Evolutionary conservation across 306 rosid species (phyloP), one percentile per base, ranked within the genome.

Genomic region (Cucurbita maxima): DNA sequence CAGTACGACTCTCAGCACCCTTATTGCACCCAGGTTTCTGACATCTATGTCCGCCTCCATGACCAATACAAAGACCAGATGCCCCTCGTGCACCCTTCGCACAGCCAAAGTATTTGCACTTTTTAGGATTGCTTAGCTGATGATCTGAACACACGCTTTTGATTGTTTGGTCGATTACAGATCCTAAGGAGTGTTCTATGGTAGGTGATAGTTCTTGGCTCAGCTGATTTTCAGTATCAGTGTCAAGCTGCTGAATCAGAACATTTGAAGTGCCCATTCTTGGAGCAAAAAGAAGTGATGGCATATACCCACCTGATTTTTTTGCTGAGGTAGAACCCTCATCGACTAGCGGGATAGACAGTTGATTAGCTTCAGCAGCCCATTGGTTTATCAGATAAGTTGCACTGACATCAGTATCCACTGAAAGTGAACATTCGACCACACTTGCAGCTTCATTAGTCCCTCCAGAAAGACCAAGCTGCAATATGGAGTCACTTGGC

Each of bases 31-130:
- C 97, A 8, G 88, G 95, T 83, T 91, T 94, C 77, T 88, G 96
- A 81, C 99, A 94, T 85, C 99, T 94, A 79, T 91, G 97, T 59
- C 99, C 99, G 69, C 99, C 99, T 51, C 99, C 99, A 75, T 94
- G 99, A 59, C 97, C 97, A 76, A 94, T 94, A 80, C 99, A 94
- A 75, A 94, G 96, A 71, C 99, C 99, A 8, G 99, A 82, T 76
- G 92, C 95, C 76, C 97, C 97, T 64, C 97, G 87, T 63, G 97
- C 97, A 57, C 97, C 97, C 83, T 89, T 92, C 43, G 76, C 60
- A 53, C 97, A 92, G 61, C 96, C 91, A 40, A 83, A 63, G 74
- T 79, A 92, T 45, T 76, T 88, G 86, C 97, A 92, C 80, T 83
- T 86, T 82, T 89, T 92, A 8, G 85, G 85, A 81, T 85, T 86